Evolutionary conservation across 306 rosid genomes (phyloP), one percentile per base, ranked within the genome.

Genomic region (Purshia tridentata): DNA sequence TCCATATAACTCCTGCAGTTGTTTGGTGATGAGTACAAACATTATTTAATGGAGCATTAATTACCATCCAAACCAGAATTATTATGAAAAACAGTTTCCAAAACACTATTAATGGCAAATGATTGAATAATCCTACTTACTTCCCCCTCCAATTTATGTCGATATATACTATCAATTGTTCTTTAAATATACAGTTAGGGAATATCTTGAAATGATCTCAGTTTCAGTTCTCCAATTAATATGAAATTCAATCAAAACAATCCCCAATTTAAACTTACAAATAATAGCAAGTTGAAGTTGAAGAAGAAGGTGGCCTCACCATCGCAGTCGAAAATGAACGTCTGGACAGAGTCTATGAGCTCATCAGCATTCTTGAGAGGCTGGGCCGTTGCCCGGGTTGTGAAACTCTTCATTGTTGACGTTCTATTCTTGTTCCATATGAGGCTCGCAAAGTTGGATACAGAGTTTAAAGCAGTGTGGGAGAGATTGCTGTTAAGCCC

Each of bases 1-100:
- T 91, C 99, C 99, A 95, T 85, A 95, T 95, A 82, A 95, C 99
- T 59, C 99, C 99, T 95, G 85, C 81, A 79, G 71, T 75, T 39
- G 18, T 73, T 52, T 8, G 14, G 67, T 47, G 46, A 20, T 35
- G 63, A 45, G 19, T 42, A 42, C 14, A 22, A 29, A 14, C 40
- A 20, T 49, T 54, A 55, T 18, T 69, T 9, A 40, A 14, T 6
- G 47, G 39, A 42, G 70, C 48, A 70, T 8, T 52, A 61, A 70
- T 8, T 52, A 61, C 61, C n/a, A 48, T 49, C 60, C n/a, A n/a
- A 37, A 18, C 9, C 9, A 41, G 9, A 49, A 16, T 6, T 19
- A 39, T 2, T 35, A 42, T 6, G 18, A 52, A 61, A 51, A n/a
- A n/a, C n/a, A n/a, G 39, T 52, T 29, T 49, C 40, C 18, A 9